Evolutionary conservation across 2,329 filamentous ascomycete species (phyloP).

Genomic region (Penicillium sp.): DNA sequence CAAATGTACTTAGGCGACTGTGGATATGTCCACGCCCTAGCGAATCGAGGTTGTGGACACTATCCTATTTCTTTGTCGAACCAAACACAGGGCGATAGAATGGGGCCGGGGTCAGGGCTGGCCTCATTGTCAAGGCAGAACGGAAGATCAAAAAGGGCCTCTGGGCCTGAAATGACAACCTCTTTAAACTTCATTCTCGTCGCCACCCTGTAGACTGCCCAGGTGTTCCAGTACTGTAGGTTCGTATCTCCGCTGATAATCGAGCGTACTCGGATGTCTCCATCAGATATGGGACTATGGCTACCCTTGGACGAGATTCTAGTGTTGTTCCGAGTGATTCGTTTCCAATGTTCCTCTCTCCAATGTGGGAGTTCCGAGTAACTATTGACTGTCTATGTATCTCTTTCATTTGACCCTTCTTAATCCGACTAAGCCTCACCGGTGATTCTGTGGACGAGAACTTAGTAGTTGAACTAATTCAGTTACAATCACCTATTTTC

Average conservation of each 20-base stretch:
- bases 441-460: not conserved
- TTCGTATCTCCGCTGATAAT: not conserved
- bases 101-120: slow-evolving; percentile 24
- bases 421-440: not conserved
- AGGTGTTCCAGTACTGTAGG: not conserved
- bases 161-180: slow-evolving; percentile 26
- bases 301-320: no score
- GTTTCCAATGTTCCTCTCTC: no score
- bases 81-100: slow-evolving; percentile 28
- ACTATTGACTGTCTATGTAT: not conserved
- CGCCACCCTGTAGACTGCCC: not conserved
- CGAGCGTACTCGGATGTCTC: not conserved
- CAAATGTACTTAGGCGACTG: slow-evolving; percentile 42
- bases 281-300: no score
- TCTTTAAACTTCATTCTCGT: slow-evolving; percentile 21
- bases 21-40: slow-evolving; percentile 37
- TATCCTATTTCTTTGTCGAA: slow-evolving; percentile 32
- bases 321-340: not conserved
- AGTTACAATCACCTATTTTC: not conserved
- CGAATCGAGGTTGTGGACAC: slow-evolving; percentile 40
- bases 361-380: not conserved
- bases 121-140: slow-evolving; percentile 25
- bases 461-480: not conserved
- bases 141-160: slow-evolving; percentile 25
- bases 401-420: not conserved